A percentile compares a stretch with the other conserved stretches of the same genome.
Evolutionary conservation across 2,329 filamentous ascomycete genomes (phyloP).

Genomic region (Helicocarpus griseus): DNA sequence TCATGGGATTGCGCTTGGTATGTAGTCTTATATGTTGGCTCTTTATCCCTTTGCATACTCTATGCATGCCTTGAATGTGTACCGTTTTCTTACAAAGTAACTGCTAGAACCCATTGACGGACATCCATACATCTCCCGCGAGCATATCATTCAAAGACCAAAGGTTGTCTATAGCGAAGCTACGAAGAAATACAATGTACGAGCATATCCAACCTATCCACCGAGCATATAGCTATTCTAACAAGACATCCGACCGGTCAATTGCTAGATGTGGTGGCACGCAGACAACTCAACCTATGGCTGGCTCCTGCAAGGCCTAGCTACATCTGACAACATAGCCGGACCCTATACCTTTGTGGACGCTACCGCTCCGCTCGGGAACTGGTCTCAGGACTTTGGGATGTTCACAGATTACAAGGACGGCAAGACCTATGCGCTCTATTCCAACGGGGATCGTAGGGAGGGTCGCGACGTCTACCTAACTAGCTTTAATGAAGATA

Average conservation of each 20-base stretch:
- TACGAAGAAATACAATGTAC: constrained; percentile 47
- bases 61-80: too few species aligned
- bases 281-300: constrained; percentile 50
- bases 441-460: constrained; percentile 48
- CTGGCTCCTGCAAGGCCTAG: constrained; percentile 47
- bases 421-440: constrained; percentile 46
- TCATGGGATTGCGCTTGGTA: constrained; percentile 42
- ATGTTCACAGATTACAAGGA: constrained; percentile 52
- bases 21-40: constrained; percentile 35
- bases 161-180: constrained; percentile 49
- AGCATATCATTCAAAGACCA: constrained; percentile 52
- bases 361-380: constrained; percentile 47
- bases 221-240: too few species aligned
- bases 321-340: constrained; percentile 42
- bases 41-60: too few species aligned
- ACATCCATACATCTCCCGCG: constrained; percentile 45
- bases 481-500: constrained; percentile 43
- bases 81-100: not conserved
- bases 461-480: constrained; percentile 51
- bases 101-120: constrained; percentile 41
- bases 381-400: constrained; percentile 55
- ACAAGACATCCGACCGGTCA: not conserved
- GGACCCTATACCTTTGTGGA: constrained; percentile 48
- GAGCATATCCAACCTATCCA: too few species aligned
- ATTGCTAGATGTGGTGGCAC: constrained; percentile 48